These are phyloP conservation scores for Lentinula detonsa DNA, from an alignment of 768 basidiomycete genomes.

Conservation along the genomic window DNA sequence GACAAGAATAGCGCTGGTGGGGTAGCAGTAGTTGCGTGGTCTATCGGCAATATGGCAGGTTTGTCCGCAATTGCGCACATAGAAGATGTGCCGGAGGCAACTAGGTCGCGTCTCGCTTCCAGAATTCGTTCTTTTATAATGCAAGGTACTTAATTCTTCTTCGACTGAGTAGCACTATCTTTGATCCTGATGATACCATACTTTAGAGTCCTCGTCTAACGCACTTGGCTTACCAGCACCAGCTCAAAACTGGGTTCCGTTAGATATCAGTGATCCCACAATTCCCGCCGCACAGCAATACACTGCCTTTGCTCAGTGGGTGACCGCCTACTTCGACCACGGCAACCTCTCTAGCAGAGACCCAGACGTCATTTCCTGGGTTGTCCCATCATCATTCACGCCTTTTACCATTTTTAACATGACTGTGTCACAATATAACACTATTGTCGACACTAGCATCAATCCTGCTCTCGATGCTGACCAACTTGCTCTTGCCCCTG, in stretches of 20 bases:
- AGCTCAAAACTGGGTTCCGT: conserved; percentile 15
- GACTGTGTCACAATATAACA: conserved; percentile 4
- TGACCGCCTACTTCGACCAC: conserved; percentile 13
- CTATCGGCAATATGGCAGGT: background rate
- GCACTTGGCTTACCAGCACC: conserved; percentile 11
- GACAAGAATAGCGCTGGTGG: conserved; percentile 16
- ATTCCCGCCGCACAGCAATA: conserved; percentile 14
- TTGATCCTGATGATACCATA: background rate
- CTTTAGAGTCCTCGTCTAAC: conserved; percentile 16
- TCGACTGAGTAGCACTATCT: too few relatives aligned
- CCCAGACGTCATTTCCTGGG: background rate
- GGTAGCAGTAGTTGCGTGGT: conserved; percentile 17
- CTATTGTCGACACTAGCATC: conserved; percentile 10
- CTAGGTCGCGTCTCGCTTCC: background rate
- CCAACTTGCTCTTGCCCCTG: conserved; percentile 4
- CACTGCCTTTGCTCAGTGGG: conserved; percentile 16
- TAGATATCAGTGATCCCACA: conserved; percentile 14
- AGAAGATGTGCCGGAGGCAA: background rate
- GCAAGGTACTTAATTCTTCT: background rate
- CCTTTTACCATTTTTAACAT: conserved; percentile 8
- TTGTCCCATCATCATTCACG: background rate
- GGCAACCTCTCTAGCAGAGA: conserved; percentile 11
- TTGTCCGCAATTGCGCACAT: background rate
- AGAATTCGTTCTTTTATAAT: background rate
- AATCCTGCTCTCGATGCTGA: conserved; percentile 2